Conservation (phyloP, 208 protist genomes). For the Wallacemonas rigidus region DNA sequence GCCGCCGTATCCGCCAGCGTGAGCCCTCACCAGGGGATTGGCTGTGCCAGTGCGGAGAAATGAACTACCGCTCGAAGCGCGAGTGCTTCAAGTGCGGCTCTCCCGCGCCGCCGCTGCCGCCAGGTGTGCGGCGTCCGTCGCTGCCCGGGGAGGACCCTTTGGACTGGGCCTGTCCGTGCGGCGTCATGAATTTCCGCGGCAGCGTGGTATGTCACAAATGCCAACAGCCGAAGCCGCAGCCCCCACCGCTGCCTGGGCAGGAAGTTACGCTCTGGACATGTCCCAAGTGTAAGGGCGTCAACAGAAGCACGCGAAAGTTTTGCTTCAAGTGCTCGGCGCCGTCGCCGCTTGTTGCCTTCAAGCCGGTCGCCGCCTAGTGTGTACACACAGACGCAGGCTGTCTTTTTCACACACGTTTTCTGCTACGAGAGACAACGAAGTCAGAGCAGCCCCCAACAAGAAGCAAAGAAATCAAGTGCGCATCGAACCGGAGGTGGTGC, state of each 20-base stretch:
- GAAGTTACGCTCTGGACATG: conserved; percentile 87
- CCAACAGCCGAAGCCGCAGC: conserved; percentile 80
- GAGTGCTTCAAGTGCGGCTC: conserved; percentile 92
- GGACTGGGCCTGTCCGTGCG: conserved; percentile 92
- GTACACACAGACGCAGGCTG: conserved; percentile 14
- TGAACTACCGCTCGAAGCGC: conserved; percentile 84
- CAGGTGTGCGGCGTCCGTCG: conserved; percentile 72
- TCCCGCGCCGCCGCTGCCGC: conserved; percentile 85
- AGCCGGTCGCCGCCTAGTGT: conserved; percentile 26
- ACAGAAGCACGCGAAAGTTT: conserved; percentile 76
- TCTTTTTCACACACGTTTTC: no score
- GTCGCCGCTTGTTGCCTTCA: conserved; percentile 73
- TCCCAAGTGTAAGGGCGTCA: conserved; percentile 79
- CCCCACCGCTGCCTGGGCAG: conserved; percentile 75
- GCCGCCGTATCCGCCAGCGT: conserved; percentile 40
- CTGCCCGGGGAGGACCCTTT: conserved; percentile 89
- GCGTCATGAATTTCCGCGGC: conserved; percentile 90
- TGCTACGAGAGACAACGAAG: no score
- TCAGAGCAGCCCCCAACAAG: no score
- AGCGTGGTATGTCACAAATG: conserved; percentile 86
- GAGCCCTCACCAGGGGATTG: conserved; percentile 84
- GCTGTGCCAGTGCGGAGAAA: conserved; percentile 88
- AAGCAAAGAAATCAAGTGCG: no score
- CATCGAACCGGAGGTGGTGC: no score
- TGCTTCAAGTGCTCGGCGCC: conserved; percentile 84